Percentiles rank a stretch among this genome's conserved stretches.
Evolutionary conservation across 495 filamentous ascomycete species (phyloP).

Genomic region (Pyrenula massariospora): DNA sequence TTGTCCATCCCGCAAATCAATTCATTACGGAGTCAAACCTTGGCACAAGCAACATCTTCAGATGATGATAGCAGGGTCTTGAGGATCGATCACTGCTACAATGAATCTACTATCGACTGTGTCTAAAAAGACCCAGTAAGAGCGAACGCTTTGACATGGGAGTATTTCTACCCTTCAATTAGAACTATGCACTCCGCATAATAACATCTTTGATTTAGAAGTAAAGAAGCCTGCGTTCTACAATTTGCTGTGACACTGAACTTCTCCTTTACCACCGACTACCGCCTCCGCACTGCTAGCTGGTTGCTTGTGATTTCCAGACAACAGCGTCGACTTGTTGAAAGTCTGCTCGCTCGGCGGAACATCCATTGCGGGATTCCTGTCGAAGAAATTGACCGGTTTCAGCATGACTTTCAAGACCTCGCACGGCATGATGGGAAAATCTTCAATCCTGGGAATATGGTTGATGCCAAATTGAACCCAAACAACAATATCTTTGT

Average conservation of each 20-base stretch:
- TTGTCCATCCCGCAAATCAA: too few species aligned
- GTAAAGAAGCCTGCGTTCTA: too few species aligned
- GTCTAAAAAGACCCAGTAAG: too few species aligned
- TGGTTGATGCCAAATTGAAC: slow-evolving; percentile 51
- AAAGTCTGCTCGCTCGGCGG: slow-evolving; percentile 29
- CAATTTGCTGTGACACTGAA: background rate
- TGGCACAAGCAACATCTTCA: too few species aligned
- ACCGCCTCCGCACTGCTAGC: background rate
- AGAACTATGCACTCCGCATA: too few species aligned
- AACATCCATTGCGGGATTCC: slow-evolving; percentile 68
- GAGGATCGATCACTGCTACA: too few species aligned
- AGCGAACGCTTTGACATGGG: too few species aligned
- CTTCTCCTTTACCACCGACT: background rate
- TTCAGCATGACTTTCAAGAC: slow-evolving; percentile 41
- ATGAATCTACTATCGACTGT: too few species aligned
- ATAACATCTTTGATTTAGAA: too few species aligned
- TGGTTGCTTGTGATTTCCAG: slow-evolving; percentile 9
- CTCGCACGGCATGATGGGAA: slow-evolving; percentile 52
- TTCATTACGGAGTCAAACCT: too few species aligned
- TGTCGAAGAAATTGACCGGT: slow-evolving; percentile 63
- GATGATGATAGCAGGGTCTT: too few species aligned
- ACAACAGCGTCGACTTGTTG: slow-evolving; percentile 26
- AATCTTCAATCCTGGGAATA: slow-evolving; percentile 47
- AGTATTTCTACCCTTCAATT: too few species aligned
- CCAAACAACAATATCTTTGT: slow-evolving; percentile 31